Conservation (phyloP, 1,284 basidiomycete genomes). For the Coniferiporia sulphurascens region DNA sequence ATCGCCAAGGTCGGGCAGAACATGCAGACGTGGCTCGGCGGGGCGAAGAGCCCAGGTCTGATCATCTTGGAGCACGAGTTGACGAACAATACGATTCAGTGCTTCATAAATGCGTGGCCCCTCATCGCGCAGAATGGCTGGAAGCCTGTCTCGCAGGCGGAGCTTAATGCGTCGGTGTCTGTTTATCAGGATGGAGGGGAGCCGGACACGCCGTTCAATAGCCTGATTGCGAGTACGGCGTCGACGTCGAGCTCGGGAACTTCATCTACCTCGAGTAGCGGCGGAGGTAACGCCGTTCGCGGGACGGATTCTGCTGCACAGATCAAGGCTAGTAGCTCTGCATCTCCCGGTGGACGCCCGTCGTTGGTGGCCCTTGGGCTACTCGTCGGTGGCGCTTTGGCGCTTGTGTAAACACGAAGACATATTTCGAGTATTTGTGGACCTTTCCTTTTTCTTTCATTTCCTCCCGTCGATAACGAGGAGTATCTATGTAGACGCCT, state of each 20-base stretch:
- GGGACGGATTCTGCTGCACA: too few species aligned
- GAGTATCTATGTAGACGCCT: too few species aligned
- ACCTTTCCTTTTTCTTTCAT: too few species aligned
- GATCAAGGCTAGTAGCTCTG: too few species aligned
- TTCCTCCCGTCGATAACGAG: too few species aligned
- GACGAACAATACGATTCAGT: conserved; percentile 52
- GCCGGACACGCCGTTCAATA: not conserved
- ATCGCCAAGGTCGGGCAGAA: conserved; percentile 37
- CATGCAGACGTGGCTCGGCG: conserved; percentile 53
- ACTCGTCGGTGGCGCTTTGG: too few species aligned
- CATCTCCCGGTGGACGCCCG: too few species aligned
- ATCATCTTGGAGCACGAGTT: conserved; percentile 84
- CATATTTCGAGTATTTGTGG: too few species aligned
- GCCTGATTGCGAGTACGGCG: not conserved
- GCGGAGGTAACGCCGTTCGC: too few species aligned
- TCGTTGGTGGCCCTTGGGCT: too few species aligned
- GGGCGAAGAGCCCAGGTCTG: conserved; percentile 68
- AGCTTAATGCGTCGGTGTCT: not conserved
- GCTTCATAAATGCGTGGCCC: conserved; percentile 69
- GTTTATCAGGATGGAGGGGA: not conserved
- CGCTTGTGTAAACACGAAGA: too few species aligned
- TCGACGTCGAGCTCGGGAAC: not conserved
- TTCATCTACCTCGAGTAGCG: not conserved
- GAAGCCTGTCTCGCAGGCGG: conserved; percentile 50
- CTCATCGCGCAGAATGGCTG: conserved; percentile 62